Conservation (phyloP, 208 protist species). For the Tritrichomonas musculus region DNA sequence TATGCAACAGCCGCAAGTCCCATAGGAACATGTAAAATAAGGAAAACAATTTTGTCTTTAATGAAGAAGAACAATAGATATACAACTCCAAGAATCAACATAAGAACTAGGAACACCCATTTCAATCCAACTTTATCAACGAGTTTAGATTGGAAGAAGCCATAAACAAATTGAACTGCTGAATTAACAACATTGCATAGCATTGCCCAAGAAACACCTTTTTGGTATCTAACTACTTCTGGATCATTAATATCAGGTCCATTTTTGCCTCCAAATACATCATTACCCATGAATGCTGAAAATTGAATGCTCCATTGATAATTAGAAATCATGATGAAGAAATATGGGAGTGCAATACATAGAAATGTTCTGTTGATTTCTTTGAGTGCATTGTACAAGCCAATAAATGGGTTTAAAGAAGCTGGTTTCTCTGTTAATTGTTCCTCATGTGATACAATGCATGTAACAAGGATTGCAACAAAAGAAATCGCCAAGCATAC, state of each 20-base stretch:
- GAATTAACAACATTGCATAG: too few relatives aligned
- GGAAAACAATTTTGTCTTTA: background rate
- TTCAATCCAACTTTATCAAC: background rate
- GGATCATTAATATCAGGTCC: too few relatives aligned
- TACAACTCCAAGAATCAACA: background rate
- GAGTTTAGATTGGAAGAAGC: background rate
- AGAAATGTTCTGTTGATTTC: background rate
- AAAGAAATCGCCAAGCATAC: background rate
- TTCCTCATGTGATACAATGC: background rate
- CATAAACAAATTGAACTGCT: background rate
- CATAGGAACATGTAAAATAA: background rate
- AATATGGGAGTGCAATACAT: background rate
- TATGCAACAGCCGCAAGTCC: background rate
- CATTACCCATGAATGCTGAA: background rate
- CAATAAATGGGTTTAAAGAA: background rate
- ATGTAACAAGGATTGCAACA: background rate
- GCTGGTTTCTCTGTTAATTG: background rate
- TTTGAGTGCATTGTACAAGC: background rate
- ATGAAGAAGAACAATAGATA: background rate
- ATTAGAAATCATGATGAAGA: background rate
- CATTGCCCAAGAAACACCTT: too few relatives aligned
- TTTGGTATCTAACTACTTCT: too few relatives aligned
- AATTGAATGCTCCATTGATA: background rate
- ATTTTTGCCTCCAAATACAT: background rate
- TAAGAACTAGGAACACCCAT: background rate